Evolutionary conservation across 805 yeast species (phyloP), one percentile per base, ranked within the genome.

Genomic region (Torulaspora gathmanii): DNA sequence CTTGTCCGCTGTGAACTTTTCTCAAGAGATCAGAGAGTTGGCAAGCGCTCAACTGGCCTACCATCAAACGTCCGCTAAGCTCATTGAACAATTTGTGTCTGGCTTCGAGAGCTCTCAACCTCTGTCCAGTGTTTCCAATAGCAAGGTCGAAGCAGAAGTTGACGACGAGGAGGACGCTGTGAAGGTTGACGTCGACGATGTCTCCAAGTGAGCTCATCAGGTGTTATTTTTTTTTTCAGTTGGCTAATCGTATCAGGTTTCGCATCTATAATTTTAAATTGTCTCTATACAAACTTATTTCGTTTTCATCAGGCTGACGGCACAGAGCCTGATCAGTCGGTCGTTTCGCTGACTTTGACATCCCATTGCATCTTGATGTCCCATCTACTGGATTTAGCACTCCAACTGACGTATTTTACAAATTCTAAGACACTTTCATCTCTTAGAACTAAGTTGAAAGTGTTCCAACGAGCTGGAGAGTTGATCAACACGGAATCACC

Each of bases 351-450:
- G 22, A 70, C 70, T 50, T 72, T 76, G 23, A 86, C 83, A 53
- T 79, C 81, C 93, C 95, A 91, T 57, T 83, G 84, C 45, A 83
- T 79, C 27, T 74, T 72, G 33, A 93, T 70, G 61, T 93, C 99
- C 96, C 96, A 93, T 61, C 99, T 74, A 33, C 93, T 82, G 1
- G 97, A 95, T 48, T 81, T 80, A 5, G 98, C 96, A 50, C 79
- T 79, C 64, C 78, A 79, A 58, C 96, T 86, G 15, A 91, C 91
- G 57, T 93, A 93, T 63, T 93, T 93, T 55, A 93, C 81, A 65
- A 93, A 93, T 64, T 90, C 85, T 67, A 95, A 70, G n/a, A 91
- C 90, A 39, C 82, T 77, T 7, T 84, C 80, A 60, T 93, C 98
- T 57, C 97, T 73, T 52, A 86, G 72, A 70, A 88, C 86, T 45